These are phyloP conservation scores for Naganishia sp. DNA, from an alignment of 1,284 basidiomycete genomes.

Conservation along the genomic window DNA sequence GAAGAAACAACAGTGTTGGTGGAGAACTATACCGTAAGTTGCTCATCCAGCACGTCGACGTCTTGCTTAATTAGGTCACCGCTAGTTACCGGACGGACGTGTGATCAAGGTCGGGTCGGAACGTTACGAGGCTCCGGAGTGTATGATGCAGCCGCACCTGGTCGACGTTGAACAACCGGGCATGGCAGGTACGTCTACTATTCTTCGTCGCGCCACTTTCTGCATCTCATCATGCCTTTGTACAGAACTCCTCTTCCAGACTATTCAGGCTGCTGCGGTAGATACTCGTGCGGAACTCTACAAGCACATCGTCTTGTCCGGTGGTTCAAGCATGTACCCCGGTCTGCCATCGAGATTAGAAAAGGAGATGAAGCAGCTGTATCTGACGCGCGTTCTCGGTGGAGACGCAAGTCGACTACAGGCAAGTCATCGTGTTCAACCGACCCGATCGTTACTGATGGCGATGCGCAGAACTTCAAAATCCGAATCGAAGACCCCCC, in stretches of 20 bases:
- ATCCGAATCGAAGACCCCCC: slow-evolving; percentile 98
- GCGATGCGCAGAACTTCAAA: slow-evolving; percentile 86
- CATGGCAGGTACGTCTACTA: slow-evolving; percentile 69
- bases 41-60: background rate
- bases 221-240: background rate
- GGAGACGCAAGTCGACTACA: slow-evolving; percentile 84
- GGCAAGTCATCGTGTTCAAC: slow-evolving; percentile 57
- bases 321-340: slow-evolving; percentile 98
- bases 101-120: slow-evolving; percentile 97
- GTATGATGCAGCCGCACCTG: slow-evolving; percentile 99
- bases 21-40: slow-evolving; percentile 86
- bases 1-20: slow-evolving; percentile 97
- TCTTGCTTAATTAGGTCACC: background rate
- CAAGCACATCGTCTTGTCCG: slow-evolving; percentile 97
- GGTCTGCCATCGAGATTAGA: slow-evolving; percentile 94
- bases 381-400: slow-evolving; percentile 82
- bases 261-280: slow-evolving; percentile 88
- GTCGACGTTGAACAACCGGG: slow-evolving; percentile 97
- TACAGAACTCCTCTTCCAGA: slow-evolving; percentile 91
- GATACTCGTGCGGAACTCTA: slow-evolving; percentile 90
- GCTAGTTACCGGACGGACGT: slow-evolving; percentile 89
- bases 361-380: slow-evolving; percentile 99
- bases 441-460: background rate
- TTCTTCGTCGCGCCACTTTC: background rate
- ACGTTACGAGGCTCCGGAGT: slow-evolving; percentile 99